Evolutionary conservation across 2,329 filamentous ascomycete genomes (phyloP).

Genomic region (Fusarium sp.): DNA sequence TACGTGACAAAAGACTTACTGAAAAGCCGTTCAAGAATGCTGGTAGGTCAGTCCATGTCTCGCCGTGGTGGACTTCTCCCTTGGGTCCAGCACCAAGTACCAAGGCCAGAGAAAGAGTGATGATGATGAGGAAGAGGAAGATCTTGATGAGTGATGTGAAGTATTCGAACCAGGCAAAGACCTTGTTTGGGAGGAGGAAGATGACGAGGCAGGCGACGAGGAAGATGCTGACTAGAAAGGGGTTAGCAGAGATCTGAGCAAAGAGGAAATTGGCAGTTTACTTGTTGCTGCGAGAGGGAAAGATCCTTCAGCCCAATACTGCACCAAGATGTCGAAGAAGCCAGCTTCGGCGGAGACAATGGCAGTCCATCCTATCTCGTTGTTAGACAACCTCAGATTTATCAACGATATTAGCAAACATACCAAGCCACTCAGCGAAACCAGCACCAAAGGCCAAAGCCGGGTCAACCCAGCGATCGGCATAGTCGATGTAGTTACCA

Average conservation of each 20-base stretch:
- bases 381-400: neutral
- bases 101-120: conserved; percentile 23
- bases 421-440: conserved; percentile 38
- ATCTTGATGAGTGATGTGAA: conserved; percentile 33
- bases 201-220: conserved; percentile 22
- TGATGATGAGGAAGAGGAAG: conserved; percentile 28
- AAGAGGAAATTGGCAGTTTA: neutral
- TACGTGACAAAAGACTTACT: neutral
- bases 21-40: conserved; percentile 31
- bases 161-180: conserved; percentile 35
- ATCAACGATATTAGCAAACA: too few relatives aligned
- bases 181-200: conserved; percentile 26
- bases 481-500: conserved; percentile 37
- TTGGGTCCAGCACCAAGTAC: conserved; percentile 22
- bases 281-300: conserved; percentile 24
- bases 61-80: conserved; percentile 9
- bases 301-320: conserved; percentile 19
- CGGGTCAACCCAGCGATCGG: conserved; percentile 34
- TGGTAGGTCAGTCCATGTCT: conserved; percentile 14
- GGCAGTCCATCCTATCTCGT: conserved; percentile 25
- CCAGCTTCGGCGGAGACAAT: conserved; percentile 29
- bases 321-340: conserved; percentile 25
- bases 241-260: neutral
- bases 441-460: conserved; percentile 36
- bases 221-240: conserved; percentile 8